Evolutionary conservation across 805 yeast species (phyloP).

Genomic region (Yarrowia sp.): DNA sequence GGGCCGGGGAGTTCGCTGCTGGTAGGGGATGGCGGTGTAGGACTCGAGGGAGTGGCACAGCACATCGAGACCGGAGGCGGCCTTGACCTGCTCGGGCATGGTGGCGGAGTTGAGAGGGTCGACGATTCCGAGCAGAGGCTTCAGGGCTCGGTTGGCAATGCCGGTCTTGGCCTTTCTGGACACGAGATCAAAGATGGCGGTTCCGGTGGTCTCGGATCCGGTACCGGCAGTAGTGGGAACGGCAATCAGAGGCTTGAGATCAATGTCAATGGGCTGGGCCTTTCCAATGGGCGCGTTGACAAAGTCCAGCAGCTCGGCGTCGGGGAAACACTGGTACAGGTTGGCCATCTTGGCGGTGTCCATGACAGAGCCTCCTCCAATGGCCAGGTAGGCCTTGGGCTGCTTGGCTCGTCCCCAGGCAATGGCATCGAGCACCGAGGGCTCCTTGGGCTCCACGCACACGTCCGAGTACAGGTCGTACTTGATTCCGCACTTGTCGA

Average conservation of each 20-base stretch:
- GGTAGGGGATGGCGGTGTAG: slow-evolving; percentile 56
- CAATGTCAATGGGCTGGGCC: slow-evolving; percentile 50
- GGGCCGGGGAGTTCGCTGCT: slow-evolving; percentile 53
- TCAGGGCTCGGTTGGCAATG: slow-evolving; percentile 54
- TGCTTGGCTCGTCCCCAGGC: slow-evolving; percentile 50
- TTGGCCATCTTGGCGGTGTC: slow-evolving; percentile 57
- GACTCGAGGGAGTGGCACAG: slow-evolving; percentile 56
- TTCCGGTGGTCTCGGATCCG: slow-evolving; percentile 57
- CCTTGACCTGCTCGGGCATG: slow-evolving; percentile 54
- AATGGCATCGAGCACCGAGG: slow-evolving; percentile 50
- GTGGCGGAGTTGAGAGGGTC: slow-evolving; percentile 54
- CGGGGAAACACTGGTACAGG: slow-evolving; percentile 53
- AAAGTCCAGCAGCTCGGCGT: slow-evolving; percentile 54
- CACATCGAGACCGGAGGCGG: slow-evolving; percentile 56
- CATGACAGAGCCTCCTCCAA: slow-evolving; percentile 59
- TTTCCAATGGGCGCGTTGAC: slow-evolving; percentile 55
- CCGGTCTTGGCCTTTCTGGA: slow-evolving; percentile 54
- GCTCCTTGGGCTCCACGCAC: slow-evolving; percentile 52
- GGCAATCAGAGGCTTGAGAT: slow-evolving; percentile 54
- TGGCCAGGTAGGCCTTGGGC: slow-evolving; percentile 55
- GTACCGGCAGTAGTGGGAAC: slow-evolving; percentile 58
- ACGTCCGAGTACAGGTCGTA: slow-evolving; percentile 51
- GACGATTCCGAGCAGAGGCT: slow-evolving; percentile 55
- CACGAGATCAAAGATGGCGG: slow-evolving; percentile 55
- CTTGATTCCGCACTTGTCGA: slow-evolving; percentile 49